Evolutionary conservation across 257 asterid species (phyloP).

Genomic region (Solanum boliviense): DNA sequence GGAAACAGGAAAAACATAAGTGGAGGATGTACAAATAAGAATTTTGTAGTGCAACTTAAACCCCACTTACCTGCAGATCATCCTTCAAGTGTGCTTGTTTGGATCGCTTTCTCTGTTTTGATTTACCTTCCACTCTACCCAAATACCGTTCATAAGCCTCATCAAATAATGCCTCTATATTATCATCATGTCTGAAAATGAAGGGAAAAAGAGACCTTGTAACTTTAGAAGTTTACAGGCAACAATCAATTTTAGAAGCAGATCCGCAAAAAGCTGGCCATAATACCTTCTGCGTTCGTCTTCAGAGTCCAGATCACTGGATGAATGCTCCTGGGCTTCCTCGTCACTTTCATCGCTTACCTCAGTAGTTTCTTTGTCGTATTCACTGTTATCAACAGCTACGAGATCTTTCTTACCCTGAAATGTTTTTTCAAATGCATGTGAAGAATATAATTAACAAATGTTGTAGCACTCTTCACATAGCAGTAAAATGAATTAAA

Average conservation of each 20-base stretch:
- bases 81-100: constrained; percentile 45
- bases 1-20: neutral
- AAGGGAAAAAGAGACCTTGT: neutral
- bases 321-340: constrained; percentile 27
- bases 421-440: neutral
- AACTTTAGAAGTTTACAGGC: neutral
- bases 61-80: constrained; percentile 37
- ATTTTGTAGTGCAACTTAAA: neutral
- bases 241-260: neutral
- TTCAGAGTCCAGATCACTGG: constrained; percentile 80
- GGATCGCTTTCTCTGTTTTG: constrained; percentile 73
- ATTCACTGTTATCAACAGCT: constrained; percentile 66
- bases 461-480: neutral
- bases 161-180: constrained; percentile 58
- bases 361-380: constrained; percentile 52
- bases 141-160: constrained; percentile 68
- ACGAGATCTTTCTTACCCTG: constrained; percentile 80
- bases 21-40: neutral
- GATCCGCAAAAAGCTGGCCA: neutral
- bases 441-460: neutral
- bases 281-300: constrained; percentile 70
- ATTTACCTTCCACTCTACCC: constrained; percentile 69
- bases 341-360: constrained; percentile 38
- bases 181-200: constrained; percentile 60
- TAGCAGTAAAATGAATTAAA: neutral